Conservation (phyloP, 2,329 filamentous ascomycete genomes). For the Cytospora chrysosperma region DNA sequence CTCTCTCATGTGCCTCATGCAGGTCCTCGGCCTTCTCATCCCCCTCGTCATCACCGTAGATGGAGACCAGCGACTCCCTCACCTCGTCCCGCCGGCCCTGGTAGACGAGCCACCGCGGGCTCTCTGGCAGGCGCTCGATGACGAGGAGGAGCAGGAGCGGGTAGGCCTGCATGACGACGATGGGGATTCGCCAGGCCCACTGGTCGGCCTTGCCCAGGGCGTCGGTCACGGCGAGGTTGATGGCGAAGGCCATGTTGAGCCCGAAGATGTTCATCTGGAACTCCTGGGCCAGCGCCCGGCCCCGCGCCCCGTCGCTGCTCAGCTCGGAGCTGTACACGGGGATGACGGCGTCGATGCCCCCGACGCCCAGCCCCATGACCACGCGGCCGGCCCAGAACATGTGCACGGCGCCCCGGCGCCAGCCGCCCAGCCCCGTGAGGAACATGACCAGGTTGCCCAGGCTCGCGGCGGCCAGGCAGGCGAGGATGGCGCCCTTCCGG, state of each 20-base stretch:
- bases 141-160: slow-evolving; percentile 53
- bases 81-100: slow-evolving; percentile 51
- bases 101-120: slow-evolving; percentile 56
- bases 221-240: slow-evolving; percentile 56
- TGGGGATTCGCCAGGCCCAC: slow-evolving; percentile 63
- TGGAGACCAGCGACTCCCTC: slow-evolving; percentile 43
- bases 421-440: slow-evolving; percentile 19
- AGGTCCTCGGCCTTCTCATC: slow-evolving; percentile 41
- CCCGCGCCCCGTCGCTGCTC: slow-evolving; percentile 54
- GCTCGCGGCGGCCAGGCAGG: slow-evolving; percentile 20
- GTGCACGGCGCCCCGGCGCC: slow-evolving; percentile 9
- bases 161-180: slow-evolving; percentile 60
- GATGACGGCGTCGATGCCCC: slow-evolving; percentile 60
- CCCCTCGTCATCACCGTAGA: slow-evolving; percentile 47
- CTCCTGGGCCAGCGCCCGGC: slow-evolving; percentile 59
- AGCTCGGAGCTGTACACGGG: slow-evolving; percentile 60
- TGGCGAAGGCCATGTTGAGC: slow-evolving; percentile 58
- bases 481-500: slow-evolving; percentile 23
- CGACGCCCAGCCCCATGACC: slow-evolving; percentile 49
- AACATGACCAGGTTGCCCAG: slow-evolving; percentile 24
- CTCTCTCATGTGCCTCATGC: slow-evolving; percentile 48
- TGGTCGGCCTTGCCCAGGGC: slow-evolving; percentile 53
- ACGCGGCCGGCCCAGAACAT: slow-evolving; percentile 29
- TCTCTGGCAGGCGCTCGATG: slow-evolving; percentile 54
- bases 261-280: slow-evolving; percentile 66